Conservation (phyloP, 805 yeast species). For the Suhomyces kilbournensis region DNA sequence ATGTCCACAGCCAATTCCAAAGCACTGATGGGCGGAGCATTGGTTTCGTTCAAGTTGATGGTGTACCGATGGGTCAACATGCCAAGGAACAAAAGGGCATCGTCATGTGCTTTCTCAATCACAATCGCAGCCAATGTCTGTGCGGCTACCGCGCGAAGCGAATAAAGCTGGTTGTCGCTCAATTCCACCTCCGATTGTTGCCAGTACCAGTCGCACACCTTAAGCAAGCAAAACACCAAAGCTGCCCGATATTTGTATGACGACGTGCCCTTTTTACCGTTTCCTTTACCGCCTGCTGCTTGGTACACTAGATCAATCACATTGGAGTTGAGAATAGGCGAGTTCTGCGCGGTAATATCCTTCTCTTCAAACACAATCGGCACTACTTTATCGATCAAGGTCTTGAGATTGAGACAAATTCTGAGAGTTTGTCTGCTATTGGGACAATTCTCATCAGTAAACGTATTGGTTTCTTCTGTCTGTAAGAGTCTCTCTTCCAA, state of each 20-base stretch:
- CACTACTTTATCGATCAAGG: constrained; percentile 65
- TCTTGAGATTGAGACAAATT: constrained; percentile 70
- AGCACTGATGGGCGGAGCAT: constrained; percentile 66
- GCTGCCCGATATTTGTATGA: constrained; percentile 64
- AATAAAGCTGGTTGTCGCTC: constrained; percentile 63
- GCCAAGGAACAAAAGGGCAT: constrained; percentile 63
- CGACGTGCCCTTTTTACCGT: constrained; percentile 52
- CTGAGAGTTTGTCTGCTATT: constrained; percentile 65
- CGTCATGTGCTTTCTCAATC: constrained; percentile 60
- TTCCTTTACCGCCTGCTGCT: constrained; percentile 81
- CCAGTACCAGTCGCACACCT: constrained; percentile 78
- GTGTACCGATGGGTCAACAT: constrained; percentile 75
- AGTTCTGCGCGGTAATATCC: constrained; percentile 52
- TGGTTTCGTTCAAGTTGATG: constrained; percentile 60
- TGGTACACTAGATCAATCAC: constrained; percentile 59
- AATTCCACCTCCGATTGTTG: constrained; percentile 57
- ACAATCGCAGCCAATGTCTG: constrained; percentile 67
- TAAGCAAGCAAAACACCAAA: constrained; percentile 65
- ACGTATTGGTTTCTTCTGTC: not conserved
- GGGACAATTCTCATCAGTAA: constrained; percentile 38
- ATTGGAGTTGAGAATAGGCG: constrained; percentile 55
- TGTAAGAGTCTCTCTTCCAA: not conserved
- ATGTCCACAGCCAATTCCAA: constrained; percentile 83
- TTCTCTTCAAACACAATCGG: constrained; percentile 59
- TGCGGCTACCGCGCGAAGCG: constrained; percentile 64